Conservation (phyloP, 768 basidiomycete genomes). For the Sporobolomyces phaffii region DNA sequence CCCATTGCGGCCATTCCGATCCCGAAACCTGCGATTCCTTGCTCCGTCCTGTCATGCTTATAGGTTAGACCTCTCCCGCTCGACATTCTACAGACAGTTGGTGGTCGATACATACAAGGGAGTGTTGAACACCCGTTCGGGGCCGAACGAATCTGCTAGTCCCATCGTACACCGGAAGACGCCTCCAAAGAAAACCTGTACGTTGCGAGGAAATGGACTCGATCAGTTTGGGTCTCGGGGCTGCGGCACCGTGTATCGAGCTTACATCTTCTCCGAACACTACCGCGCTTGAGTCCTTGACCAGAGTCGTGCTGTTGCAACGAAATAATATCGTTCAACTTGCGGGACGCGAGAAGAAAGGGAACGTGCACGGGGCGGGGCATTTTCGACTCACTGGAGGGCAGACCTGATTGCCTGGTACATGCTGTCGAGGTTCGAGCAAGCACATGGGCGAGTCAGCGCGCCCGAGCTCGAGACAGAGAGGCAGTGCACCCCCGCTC, state of each 20-base stretch:
- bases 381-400: slow-evolving; percentile 57
- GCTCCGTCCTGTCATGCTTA: too few relatives aligned
- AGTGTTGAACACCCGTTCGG: slow-evolving; percentile 91
- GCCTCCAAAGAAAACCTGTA: slow-evolving; percentile 74
- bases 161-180: slow-evolving; percentile 60
- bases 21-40: slow-evolving; percentile 87
- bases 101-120: slow-evolving; percentile 55
- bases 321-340: neutral
- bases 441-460: too few relatives aligned
- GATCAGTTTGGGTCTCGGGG: neutral
- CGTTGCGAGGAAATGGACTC: slow-evolving; percentile 52
- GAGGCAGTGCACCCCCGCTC: too few relatives aligned
- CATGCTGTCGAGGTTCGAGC: slow-evolving; percentile 48
- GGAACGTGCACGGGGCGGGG: too few relatives aligned
- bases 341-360: neutral
- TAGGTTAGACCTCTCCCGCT: too few relatives aligned
- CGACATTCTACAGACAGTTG: too few relatives aligned
- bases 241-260: too few relatives aligned
- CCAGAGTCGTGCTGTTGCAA: slow-evolving; percentile 63
- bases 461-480: too few relatives aligned
- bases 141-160: slow-evolving; percentile 46
- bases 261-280: slow-evolving; percentile 61
- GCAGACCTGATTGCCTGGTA: slow-evolving; percentile 91
- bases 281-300: slow-evolving; percentile 77
- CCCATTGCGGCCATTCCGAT: slow-evolving; percentile 89